These are phyloP conservation scores for Alloascoidea hylecoeti DNA, from an alignment of 805 yeast species.

Conservation along the genomic window DNA sequence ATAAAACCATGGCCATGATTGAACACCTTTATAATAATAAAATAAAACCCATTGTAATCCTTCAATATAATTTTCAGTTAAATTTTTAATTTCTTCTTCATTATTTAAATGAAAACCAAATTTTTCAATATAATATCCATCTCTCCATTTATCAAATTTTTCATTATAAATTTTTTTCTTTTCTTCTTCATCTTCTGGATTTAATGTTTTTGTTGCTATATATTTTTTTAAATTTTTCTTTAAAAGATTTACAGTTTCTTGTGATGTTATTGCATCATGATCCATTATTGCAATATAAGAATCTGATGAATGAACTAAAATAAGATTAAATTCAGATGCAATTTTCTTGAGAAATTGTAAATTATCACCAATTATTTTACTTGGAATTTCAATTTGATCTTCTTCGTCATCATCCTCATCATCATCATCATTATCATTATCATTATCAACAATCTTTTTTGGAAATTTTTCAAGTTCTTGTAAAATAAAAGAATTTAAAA, in stretches of 20 bases:
- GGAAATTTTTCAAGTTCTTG: no score
- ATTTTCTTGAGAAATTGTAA: conserved; percentile 30
- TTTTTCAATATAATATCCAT: conserved; percentile 72
- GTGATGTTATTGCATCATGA: no score
- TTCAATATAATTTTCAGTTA: conserved; percentile 75
- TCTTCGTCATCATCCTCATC: conserved; percentile 48
- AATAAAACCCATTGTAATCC: conserved; percentile 95
- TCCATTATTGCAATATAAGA: no score
- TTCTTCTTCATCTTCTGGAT: conserved; percentile 19
- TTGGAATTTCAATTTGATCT: no score
- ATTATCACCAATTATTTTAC: conserved; percentile 43
- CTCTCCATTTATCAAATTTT: conserved; percentile 75
- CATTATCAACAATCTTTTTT: conserved; percentile 9
- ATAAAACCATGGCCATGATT: conserved; percentile 95
- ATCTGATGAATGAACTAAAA: no score
- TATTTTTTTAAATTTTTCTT: conserved; percentile 2
- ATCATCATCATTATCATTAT: conserved; percentile 23
- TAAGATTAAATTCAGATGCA: no score
- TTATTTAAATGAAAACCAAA: conserved; percentile 46
- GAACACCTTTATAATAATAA: conserved; percentile 82
- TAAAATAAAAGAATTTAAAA: no score
- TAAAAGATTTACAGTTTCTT: conserved; percentile 3
- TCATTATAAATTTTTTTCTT: conserved; percentile 54
- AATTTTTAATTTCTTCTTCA: conserved; percentile 43
- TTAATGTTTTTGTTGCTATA: conserved; percentile 6